Conservation (phyloP, 345 rosid genomes). For the Citrus australasica region DNA sequence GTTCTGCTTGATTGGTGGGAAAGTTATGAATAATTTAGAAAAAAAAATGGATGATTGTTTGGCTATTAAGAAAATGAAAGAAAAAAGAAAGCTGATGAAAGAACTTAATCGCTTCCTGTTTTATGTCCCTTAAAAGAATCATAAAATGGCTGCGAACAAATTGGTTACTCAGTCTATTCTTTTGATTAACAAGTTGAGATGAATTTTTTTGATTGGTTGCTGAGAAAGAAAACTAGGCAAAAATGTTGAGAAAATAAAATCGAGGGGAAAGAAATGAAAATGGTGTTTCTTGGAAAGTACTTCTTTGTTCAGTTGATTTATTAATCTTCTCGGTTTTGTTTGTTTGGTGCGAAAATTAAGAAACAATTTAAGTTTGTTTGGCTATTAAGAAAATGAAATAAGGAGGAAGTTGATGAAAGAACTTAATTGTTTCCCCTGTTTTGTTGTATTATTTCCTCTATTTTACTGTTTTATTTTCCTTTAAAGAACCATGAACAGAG, state of each 20-base stretch:
- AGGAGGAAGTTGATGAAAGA: not conserved
- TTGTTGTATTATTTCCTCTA: not conserved
- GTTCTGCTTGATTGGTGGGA: not conserved
- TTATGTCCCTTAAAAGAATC: not conserved
- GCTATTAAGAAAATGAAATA: not conserved
- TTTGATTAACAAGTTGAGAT: not conserved
- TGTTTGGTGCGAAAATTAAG: not conserved
- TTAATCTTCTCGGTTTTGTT: not conserved
- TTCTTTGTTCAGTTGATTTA: not conserved
- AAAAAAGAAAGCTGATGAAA: not conserved
- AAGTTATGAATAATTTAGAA: not conserved
- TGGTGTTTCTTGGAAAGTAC: not conserved
- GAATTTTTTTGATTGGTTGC: not conserved
- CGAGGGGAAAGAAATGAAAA: too few species aligned
- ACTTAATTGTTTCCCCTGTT: not conserved
- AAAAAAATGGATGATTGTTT: not conserved
- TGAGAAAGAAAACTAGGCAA: too few species aligned
- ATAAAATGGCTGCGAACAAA: not conserved
- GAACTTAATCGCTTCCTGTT: not conserved
- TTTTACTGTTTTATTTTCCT: not conserved
- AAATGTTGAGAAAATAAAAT: too few species aligned
- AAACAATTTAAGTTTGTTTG: not conserved
- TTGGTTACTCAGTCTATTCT: not conserved
- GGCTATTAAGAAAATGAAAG: not conserved
- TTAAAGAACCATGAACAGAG: not conserved